phyloP scores from a whole-genome alignment of 192 early-diverging fungal species.

The Linderina pennispora region DNA sequence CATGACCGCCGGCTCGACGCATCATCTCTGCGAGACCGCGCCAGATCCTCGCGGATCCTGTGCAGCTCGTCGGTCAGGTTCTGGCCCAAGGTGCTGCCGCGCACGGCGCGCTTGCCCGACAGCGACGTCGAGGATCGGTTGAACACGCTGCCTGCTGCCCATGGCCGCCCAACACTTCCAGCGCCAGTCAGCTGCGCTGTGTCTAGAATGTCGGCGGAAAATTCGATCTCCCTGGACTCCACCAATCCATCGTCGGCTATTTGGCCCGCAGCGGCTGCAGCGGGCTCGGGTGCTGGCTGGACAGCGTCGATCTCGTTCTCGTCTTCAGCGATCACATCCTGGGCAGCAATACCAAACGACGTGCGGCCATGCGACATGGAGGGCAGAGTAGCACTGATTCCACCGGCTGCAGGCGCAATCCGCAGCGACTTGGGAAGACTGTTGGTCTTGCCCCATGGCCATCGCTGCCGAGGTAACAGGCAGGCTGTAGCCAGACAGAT shows the following conservation, averaged over 20 bases:
- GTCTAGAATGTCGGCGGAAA: neutral
- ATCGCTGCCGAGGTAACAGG: neutral
- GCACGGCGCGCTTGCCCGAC: conserved; percentile 15
- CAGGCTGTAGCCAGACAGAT: conserved; percentile 4
- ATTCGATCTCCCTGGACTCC: neutral
- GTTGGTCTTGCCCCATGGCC: neutral
- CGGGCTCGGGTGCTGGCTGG: too few species aligned
- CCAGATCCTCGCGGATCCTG: conserved; percentile 20
- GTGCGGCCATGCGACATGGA: too few species aligned
- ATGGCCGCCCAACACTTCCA: conserved; percentile 26
- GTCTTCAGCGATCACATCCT: neutral
- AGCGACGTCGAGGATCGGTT: conserved; percentile 27
- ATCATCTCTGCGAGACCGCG: conserved; percentile 23
- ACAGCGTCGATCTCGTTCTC: too few species aligned
- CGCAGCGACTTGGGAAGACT: neutral
- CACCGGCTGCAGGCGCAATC: neutral
- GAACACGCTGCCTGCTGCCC: conserved; percentile 23
- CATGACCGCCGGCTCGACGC: conserved; percentile 29
- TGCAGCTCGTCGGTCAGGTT: conserved; percentile 44
- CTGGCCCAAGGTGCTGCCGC: conserved; percentile 44
- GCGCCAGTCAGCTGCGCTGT: neutral
- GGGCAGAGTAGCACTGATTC: too few species aligned
- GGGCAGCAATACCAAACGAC: neutral
- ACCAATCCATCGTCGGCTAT: conserved; percentile 1
- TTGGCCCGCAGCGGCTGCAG: too few species aligned